These are phyloP conservation scores for Globisporangium cystogenes DNA, from an alignment of 352 stramenopile species.

Conservation along the genomic window DNA sequence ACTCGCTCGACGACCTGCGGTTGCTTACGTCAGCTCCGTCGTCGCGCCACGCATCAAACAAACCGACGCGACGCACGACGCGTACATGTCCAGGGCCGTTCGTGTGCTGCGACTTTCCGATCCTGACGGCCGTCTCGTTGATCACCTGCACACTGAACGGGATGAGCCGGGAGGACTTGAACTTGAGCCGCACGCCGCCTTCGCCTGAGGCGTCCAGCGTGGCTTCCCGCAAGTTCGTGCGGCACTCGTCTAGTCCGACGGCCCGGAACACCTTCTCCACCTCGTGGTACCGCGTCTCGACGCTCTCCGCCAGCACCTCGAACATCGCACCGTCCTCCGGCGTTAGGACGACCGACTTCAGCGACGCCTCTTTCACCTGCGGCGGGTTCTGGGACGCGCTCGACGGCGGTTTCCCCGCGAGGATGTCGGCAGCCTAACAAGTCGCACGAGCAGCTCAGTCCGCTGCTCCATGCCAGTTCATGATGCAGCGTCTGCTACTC, in stretches of 20 bases:
- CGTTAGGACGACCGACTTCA: neutral
- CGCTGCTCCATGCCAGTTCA: too few species aligned
- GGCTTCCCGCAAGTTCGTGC: constrained; percentile 3
- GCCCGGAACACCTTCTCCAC: constrained; percentile 6
- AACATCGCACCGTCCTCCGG: neutral
- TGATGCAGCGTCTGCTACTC: neutral
- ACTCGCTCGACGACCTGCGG: neutral
- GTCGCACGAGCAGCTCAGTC: neutral
- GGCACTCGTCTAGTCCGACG: neutral
- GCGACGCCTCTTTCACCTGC: neutral
- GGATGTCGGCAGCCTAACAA: constrained; percentile 1
- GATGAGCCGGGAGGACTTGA: constrained; percentile 8
- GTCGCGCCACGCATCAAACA: too few species aligned
- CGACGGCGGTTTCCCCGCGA: neutral
- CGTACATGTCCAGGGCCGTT: neutral
- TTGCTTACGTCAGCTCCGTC: too few species aligned
- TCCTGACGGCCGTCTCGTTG: constrained; percentile 2
- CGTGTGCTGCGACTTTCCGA: neutral
- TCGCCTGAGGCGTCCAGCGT: neutral
- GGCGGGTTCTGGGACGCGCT: neutral
- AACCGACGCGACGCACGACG: neutral
- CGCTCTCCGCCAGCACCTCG: neutral
- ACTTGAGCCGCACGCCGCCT: constrained; percentile 2
- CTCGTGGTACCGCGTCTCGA: constrained; percentile 7
- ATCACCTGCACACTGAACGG: constrained; percentile 6